A percentile compares a stretch with the other conserved stretches of the same genome.
These are phyloP conservation scores for Saraca asoca DNA, from an alignment of 331 rosid species.

Conservation along the genomic window DNA sequence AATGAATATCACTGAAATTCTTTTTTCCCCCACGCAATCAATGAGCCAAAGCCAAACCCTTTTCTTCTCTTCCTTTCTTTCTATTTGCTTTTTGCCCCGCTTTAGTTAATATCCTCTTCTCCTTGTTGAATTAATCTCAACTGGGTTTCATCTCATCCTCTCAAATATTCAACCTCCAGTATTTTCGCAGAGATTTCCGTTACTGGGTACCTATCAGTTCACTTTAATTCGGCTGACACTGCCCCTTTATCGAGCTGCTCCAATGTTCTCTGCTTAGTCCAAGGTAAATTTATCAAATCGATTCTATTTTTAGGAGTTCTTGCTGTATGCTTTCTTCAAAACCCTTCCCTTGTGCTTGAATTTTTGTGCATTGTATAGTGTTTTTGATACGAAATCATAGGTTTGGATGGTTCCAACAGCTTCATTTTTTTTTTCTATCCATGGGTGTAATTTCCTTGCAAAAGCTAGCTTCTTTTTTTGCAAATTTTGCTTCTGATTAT, in stretches of 20 bases:
- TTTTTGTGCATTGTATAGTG: not conserved
- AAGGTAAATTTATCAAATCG: conserved; percentile 48
- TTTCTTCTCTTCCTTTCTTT: not conserved
- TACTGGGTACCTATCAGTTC: conserved; percentile 29
- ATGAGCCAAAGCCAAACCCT: conserved; percentile 12
- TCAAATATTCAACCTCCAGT: conserved; percentile 31
- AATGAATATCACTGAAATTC: conserved; percentile 37
- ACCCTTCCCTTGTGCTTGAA: not conserved
- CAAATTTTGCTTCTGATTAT: conserved; percentile 16
- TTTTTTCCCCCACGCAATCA: conserved; percentile 53
- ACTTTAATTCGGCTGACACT: conserved; percentile 21
- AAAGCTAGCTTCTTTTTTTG: conserved; percentile 24
- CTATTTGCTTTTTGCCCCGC: conserved; percentile 12
- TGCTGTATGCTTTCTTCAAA: conserved; percentile 4
- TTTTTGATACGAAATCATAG: conserved; percentile 8
- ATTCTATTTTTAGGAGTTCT: not conserved
- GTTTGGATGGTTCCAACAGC: conserved; percentile 8
- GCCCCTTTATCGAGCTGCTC: conserved; percentile 13
- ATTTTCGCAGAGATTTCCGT: conserved; percentile 8
- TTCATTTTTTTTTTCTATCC: conserved; percentile 11
- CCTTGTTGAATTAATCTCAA: not conserved
- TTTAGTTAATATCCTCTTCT: no score
- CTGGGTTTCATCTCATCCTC: not conserved
- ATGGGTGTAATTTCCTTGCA: conserved; percentile 5
- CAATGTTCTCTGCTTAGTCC: conserved; percentile 33